Percentiles rank a stretch among this genome's conserved stretches.
Conservation (phyloP, 2,329 filamentous ascomycete species). For the Venturia aucupariae region DNA sequence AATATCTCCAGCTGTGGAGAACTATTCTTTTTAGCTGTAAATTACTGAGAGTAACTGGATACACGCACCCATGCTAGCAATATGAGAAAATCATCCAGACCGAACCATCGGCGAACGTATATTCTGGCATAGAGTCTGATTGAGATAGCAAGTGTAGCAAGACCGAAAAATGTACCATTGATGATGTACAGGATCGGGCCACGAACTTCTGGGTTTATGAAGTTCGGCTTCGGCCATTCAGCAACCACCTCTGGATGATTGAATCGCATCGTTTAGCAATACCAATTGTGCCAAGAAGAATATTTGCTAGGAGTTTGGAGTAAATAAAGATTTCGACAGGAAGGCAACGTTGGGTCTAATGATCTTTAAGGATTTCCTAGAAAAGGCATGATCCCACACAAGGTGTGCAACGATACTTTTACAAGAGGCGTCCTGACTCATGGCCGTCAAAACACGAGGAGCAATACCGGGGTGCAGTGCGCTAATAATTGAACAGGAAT, state of each 20-base stretch:
- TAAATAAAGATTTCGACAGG: neutral
- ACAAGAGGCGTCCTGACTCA: neutral
- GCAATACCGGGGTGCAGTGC: neutral
- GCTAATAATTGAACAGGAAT: neutral
- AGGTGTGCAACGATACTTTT: neutral
- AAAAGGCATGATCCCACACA: no score
- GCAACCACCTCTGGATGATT: slow-evolving; percentile 10
- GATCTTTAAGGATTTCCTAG: neutral
- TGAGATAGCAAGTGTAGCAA: slow-evolving; percentile 11
- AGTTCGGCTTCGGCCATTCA: slow-evolving; percentile 32
- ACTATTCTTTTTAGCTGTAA: neutral
- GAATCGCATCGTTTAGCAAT: slow-evolving; percentile 2
- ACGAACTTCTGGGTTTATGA: slow-evolving; percentile 29
- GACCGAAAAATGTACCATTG: slow-evolving; percentile 9
- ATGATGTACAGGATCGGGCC: slow-evolving; percentile 25
- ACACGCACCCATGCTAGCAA: slow-evolving; percentile 11
- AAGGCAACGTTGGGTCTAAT: neutral
- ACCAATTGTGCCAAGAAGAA: slow-evolving; percentile 5
- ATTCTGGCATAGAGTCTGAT: slow-evolving; percentile 13
- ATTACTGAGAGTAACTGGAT: neutral
- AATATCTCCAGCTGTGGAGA: slow-evolving; percentile 5
- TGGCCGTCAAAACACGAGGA: neutral
- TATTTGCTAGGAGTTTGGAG: neutral
- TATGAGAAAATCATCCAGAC: slow-evolving; percentile 13
- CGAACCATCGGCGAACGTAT: slow-evolving; percentile 13